Evolutionary conservation across 2,329 filamentous ascomycete genomes (phyloP), one percentile per base, ranked within the genome.

Genomic region (Colletotrichum gloeosporioides): DNA sequence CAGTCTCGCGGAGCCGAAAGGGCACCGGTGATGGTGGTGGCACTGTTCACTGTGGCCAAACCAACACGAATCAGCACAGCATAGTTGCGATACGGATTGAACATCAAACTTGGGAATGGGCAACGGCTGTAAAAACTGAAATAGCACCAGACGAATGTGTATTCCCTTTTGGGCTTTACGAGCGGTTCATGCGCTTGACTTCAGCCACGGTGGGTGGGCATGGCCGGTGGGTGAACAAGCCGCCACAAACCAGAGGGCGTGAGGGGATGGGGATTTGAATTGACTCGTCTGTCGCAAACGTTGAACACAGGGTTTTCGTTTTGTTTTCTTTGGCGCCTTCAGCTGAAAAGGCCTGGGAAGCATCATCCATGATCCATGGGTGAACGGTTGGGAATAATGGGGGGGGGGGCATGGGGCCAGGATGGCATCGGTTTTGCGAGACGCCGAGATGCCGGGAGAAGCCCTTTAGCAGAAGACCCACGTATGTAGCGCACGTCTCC

Each of bases 391-490:
- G 8, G 10, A 44, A 57, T 66, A 31, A 36, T 57, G 55, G 18
- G 53, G 34, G 32, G 15, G 15, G 34, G 32, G 15, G 15, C 13
- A 59, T 59, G 69, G 70, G 32, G 16, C 25, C 27, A 39, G n/a
- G 39, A 65, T 55, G 29, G n/a, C 49, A 29, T 31, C 66, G 36
- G 71, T 69, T 66, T 55, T 72, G 69, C 73, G 73, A 72, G 73
- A 75, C 36, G 39, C 73, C 73, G 69, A 75, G 55, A 75, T 72
- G 69, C 73, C 73, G 73, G 73, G 69, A 62, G 69, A 72, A 55
- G 55, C 69, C 73, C 73, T 66, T 39, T 22, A 69, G 15, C 34
- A 62, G 36, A 36, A 44, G 68, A 62, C 64, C 70, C 53, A 68
- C 63, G 53, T 64, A 25, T n/a, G 12, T 27, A 25, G 22, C 27